Evolutionary conservation across 495 filamentous ascomycete genomes (phyloP).

Genomic region (Amniculicola lignicola): DNA sequence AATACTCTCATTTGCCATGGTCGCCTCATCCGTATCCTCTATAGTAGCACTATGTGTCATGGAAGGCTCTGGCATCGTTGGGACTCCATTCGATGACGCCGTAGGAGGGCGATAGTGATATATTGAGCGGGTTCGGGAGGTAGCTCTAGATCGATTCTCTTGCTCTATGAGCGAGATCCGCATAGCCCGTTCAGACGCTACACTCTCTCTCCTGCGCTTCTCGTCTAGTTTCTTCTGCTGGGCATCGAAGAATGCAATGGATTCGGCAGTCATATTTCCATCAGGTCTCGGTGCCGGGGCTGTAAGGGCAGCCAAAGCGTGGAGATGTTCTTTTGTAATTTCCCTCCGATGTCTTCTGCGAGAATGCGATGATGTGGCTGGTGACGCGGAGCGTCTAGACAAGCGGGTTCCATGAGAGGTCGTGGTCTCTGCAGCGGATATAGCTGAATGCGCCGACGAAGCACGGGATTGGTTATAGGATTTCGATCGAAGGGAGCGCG

Average conservation of each 20-base stretch:
- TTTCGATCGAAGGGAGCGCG: not conserved
- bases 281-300: conserved; percentile 5
- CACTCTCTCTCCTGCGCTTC: conserved; percentile 4
- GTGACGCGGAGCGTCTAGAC: conserved; percentile 4
- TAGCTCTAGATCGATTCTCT: not conserved
- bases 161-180: not conserved
- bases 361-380: not conserved
- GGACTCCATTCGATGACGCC: no score
- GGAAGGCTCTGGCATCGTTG: not conserved
- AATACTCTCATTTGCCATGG: conserved; percentile 35
- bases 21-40: not conserved
- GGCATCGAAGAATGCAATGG: conserved; percentile 2
- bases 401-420: no score
- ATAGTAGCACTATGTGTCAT: not conserved
- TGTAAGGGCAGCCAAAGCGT: conserved; percentile 14
- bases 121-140: not conserved
- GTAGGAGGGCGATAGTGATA: not conserved
- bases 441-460: not conserved
- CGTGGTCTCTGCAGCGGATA: not conserved
- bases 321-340: conserved; percentile 17
- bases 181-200: conserved; percentile 1
- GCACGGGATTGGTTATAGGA: not conserved
- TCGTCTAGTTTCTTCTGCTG: conserved; percentile 13
- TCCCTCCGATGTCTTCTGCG: not conserved
- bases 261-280: conserved; percentile 5